phyloP scores from a whole-genome alignment of 768 basidiomycete species.

The Neoboletus brunneissimus region DNA sequence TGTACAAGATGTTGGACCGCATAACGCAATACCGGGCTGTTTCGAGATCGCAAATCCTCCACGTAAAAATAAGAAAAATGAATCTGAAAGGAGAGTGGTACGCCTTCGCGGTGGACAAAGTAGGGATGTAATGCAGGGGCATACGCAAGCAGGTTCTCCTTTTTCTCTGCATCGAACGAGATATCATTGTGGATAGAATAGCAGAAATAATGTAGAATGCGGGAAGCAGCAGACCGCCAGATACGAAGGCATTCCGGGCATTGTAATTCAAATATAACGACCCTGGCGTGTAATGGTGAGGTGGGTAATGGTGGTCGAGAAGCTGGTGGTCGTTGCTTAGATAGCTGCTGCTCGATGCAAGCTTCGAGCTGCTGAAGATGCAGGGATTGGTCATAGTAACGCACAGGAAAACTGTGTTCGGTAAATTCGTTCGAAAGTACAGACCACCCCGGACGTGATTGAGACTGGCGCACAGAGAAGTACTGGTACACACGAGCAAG shows the following conservation, averaged over 20 bases:
- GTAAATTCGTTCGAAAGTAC: background rate
- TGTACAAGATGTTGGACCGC: background rate
- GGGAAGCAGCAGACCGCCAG: too few relatives aligned
- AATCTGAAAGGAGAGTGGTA: background rate
- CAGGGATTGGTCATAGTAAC: background rate
- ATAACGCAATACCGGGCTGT: background rate
- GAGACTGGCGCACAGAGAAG: background rate
- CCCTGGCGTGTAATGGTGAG: too few relatives aligned
- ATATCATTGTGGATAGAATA: background rate
- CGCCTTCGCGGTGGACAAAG: background rate
- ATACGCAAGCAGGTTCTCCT: background rate
- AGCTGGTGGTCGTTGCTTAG: too few relatives aligned
- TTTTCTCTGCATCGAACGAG: background rate
- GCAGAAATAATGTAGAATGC: background rate
- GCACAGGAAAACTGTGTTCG: background rate
- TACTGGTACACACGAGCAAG: constrained; percentile 20
- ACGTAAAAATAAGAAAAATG: background rate
- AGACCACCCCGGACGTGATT: background rate
- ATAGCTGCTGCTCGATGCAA: background rate
- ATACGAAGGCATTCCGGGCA: too few relatives aligned
- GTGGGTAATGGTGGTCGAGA: too few relatives aligned
- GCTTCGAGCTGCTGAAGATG: background rate
- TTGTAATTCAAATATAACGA: too few relatives aligned
- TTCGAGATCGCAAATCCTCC: too few relatives aligned
- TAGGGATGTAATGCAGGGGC: constrained; percentile 26